phyloP scores from a whole-genome alignment of 177 flowering plant genomes.

The Vitis hybrid region DNA sequence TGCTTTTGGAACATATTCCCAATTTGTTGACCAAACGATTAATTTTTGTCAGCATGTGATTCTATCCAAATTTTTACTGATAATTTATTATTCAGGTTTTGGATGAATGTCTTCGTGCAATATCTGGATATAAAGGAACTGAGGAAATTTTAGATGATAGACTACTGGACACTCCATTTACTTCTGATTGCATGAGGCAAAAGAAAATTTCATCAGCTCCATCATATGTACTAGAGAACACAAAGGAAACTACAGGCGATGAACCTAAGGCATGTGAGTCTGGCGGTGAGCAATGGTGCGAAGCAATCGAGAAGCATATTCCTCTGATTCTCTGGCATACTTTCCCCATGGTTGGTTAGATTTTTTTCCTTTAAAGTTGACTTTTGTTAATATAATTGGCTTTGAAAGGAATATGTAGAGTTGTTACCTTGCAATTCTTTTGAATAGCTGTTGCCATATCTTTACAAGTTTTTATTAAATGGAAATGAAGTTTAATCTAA shows the following conservation, averaged over 20 bases:
- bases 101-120: constrained; percentile 69
- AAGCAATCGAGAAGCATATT: constrained; percentile 69
- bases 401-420: background rate
- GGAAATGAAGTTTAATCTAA: no score
- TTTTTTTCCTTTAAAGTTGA: background rate
- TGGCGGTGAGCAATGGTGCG: constrained; percentile 68
- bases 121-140: constrained; percentile 80
- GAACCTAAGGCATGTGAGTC: constrained; percentile 19
- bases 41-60: background rate
- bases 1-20: background rate
- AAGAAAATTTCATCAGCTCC: constrained; percentile 93
- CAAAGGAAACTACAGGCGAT: constrained; percentile 22
- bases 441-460: no score
- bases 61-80: background rate
- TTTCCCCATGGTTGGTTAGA: constrained; percentile 69
- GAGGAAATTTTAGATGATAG: constrained; percentile 76
- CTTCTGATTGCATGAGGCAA: constrained; percentile 57
- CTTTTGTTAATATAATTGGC: background rate
- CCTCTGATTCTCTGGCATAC: constrained; percentile 51
- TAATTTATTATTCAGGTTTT: constrained; percentile 44
- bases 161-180: constrained; percentile 59
- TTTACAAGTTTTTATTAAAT: no score
- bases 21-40: no score
- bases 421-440: background rate
- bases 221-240: constrained; percentile 38